Conservation (phyloP, 306 rosid genomes). For the Corylus avellana region DNA sequence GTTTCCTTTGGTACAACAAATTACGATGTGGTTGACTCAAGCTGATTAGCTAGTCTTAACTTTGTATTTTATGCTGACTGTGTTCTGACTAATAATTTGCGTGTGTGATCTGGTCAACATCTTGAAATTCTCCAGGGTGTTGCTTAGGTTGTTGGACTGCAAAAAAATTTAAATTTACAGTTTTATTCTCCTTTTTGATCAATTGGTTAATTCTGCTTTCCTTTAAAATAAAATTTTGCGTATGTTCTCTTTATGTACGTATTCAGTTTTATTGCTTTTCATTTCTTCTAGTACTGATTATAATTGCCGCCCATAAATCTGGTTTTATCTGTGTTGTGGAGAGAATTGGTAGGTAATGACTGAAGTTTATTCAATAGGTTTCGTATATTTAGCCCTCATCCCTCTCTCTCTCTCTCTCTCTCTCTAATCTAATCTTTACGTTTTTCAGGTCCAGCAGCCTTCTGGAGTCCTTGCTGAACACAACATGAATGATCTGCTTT, state of each 20-base stretch:
- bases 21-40: not conserved
- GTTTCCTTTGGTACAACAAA: not conserved
- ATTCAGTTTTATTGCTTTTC: not conserved
- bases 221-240: not conserved
- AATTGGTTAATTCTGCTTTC: not conserved
- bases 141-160: not conserved
- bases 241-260: not conserved
- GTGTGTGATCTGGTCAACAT: not conserved
- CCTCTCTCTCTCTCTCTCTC: not conserved
- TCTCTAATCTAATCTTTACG: not conserved
- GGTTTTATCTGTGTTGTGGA: not conserved
- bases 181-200: not conserved
- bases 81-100: not conserved
- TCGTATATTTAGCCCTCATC: not conserved
- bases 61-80: not conserved
- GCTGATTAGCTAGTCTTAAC: not conserved
- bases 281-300: not conserved
- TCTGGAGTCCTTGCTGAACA: slow-evolving; percentile 63
- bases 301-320: not conserved
- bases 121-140: not conserved
- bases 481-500: slow-evolving; percentile 52
- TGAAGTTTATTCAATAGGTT: not conserved
- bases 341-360: not conserved
- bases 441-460: slow-evolving; percentile 51
- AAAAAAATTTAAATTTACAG: not conserved